These are phyloP conservation scores for Porodaedalea pini DNA, from an alignment of 1,284 basidiomycete species.

Conservation along the genomic window DNA sequence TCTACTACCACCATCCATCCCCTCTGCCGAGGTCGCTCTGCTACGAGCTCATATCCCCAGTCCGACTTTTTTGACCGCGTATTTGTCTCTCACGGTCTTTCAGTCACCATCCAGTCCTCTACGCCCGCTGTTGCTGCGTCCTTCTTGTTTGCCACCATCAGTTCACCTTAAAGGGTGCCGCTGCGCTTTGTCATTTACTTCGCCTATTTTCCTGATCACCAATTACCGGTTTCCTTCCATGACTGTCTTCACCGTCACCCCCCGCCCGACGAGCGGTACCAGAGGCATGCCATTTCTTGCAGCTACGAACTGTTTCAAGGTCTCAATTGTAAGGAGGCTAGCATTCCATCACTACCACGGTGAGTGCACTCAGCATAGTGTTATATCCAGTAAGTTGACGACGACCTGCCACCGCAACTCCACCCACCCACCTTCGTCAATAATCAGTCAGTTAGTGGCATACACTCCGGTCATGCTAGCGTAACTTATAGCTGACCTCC, in stretches of 20 bases:
- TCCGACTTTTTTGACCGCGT: no score
- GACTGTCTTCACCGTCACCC: background rate
- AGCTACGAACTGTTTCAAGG: constrained; percentile 11
- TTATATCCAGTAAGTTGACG: background rate
- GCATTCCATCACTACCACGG: constrained; percentile 15
- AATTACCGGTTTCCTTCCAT: background rate
- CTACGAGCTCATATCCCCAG: no score
- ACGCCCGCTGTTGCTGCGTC: no score
- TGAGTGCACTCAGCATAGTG: background rate
- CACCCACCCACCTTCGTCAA: background rate
- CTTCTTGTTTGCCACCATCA: no score
- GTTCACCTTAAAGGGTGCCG: no score
- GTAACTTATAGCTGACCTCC: background rate
- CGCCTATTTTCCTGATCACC: background rate
- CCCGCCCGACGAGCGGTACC: background rate
- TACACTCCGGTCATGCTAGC: background rate
- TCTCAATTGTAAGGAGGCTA: background rate
- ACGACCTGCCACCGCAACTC: background rate
- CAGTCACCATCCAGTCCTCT: no score
- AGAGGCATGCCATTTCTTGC: background rate
- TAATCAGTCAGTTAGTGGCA: background rate
- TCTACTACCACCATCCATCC: no score
- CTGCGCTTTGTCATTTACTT: no score
- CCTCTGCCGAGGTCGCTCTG: no score
- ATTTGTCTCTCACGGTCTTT: no score